These are phyloP conservation scores for Diaporthe eres DNA, from an alignment of 2,329 filamentous ascomycete species.

Conservation along the genomic window DNA sequence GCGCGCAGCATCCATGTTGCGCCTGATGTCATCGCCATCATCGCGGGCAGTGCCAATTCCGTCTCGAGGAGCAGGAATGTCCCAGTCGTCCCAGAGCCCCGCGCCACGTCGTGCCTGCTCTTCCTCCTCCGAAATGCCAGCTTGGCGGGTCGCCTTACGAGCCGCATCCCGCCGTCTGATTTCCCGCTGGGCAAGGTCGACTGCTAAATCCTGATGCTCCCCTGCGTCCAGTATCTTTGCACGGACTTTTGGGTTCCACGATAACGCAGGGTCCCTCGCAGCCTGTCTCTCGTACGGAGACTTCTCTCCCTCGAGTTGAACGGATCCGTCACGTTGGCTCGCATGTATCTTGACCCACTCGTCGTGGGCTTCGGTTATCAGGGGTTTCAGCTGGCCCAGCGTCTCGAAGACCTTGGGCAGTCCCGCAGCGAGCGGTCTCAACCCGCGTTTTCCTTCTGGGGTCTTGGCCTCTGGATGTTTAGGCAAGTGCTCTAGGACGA, in stretches of 20 bases:
- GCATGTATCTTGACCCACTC: constrained; percentile 73
- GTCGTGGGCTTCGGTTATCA: constrained; percentile 80
- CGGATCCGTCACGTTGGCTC: constrained; percentile 48
- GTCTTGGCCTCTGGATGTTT: constrained; percentile 82
- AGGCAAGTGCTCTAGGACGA: constrained; percentile 83
- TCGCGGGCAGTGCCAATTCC: constrained; percentile 44
- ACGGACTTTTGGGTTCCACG: constrained; percentile 54
- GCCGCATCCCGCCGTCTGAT: constrained; percentile 76
- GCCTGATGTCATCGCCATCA: constrained; percentile 61
- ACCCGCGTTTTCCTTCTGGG: constrained; percentile 73
- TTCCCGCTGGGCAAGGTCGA: constrained; percentile 82
- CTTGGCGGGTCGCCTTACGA: constrained; percentile 69
- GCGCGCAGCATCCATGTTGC: constrained; percentile 68
- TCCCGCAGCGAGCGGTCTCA: constrained; percentile 66
- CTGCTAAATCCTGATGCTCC: constrained; percentile 81
- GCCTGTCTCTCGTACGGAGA: constrained; percentile 63
- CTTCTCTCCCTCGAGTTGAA: constrained; percentile 42
- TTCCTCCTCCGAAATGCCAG: constrained; percentile 69
- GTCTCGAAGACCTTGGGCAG: constrained; percentile 73
- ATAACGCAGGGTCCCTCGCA: constrained; percentile 72
- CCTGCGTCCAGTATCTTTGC: constrained; percentile 76
- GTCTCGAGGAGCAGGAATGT: constrained; percentile 47
- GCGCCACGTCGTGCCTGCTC: constrained; percentile 67
- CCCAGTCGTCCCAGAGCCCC: constrained; percentile 61
- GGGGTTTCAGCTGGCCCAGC: constrained; percentile 84